A percentile compares a stretch with the other conserved stretches of the same genome.
Conservation (phyloP, 768 basidiomycete genomes). For the Psilocybe tampanensis region DNA sequence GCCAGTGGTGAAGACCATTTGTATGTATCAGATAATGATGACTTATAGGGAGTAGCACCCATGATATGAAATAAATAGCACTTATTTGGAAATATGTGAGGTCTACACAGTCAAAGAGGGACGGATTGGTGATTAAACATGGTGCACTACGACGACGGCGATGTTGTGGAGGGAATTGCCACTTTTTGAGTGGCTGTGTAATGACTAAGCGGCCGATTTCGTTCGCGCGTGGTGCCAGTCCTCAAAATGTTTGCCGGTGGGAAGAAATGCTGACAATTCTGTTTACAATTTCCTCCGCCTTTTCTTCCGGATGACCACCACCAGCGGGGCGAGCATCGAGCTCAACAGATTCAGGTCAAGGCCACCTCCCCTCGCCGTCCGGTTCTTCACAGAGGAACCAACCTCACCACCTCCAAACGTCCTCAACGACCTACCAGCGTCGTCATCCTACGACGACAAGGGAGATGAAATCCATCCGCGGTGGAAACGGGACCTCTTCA, state of each 20-base stretch:
- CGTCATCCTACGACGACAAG: slow-evolving; percentile 38
- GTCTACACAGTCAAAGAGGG: too few relatives aligned
- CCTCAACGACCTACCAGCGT: slow-evolving; percentile 37
- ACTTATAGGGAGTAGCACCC: too few relatives aligned
- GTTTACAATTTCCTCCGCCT: neutral
- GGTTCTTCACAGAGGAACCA: slow-evolving; percentile 45
- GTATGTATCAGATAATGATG: too few relatives aligned
- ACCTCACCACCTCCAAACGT: slow-evolving; percentile 32
- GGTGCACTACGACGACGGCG: too few relatives aligned
- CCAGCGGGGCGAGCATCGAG: slow-evolving; percentile 14
- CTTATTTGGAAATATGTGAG: too few relatives aligned
- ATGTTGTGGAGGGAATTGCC: too few relatives aligned
- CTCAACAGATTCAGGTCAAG: slow-evolving; percentile 17
- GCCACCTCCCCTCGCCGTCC: slow-evolving; percentile 16
- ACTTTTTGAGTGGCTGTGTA: too few relatives aligned
- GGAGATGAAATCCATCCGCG: slow-evolving; percentile 39
- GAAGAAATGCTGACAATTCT: slow-evolving; percentile 4
- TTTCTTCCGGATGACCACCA: slow-evolving; percentile 7
- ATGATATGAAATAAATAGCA: too few relatives aligned
- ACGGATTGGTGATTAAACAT: too few relatives aligned
- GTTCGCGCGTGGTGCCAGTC: too few relatives aligned
- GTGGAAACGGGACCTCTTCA: slow-evolving; percentile 69
- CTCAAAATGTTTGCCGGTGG: slow-evolving; percentile 1
- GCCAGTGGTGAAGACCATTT: too few relatives aligned
- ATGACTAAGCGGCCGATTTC: too few relatives aligned